Evolutionary conservation across 139 green algal species (phyloP), one percentile per base, ranked within the genome.

Genomic region (Marvania coccoides): DNA sequence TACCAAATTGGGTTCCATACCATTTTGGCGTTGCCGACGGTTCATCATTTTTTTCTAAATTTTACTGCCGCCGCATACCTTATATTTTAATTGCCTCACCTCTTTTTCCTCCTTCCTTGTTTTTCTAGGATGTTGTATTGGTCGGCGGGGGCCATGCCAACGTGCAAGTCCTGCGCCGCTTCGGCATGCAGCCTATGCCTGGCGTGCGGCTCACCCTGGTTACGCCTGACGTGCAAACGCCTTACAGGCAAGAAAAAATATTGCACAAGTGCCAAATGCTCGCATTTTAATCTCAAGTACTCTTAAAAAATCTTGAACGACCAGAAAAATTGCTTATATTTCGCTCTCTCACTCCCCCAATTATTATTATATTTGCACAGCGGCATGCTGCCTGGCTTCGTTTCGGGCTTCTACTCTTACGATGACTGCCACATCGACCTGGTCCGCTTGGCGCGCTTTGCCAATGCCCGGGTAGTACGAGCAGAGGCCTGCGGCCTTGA

Each of bases 341-440:
- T n/a, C n/a, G 19, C 42, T 51, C 5, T 12, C 1, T 13, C 60
- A 24, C 31, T 3, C 6, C 55, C 10, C 12, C n/a, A 8, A 34
- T 38, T 53, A 28, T 12, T 24, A 6, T 15, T 55, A 5, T 31
- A 19, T 14, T 33, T 33, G 0, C 74, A 69, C 80, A 94, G 89
- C 68, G 93, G 93, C 38, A 98, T 98, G 93, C 85, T 98, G 46
- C 93, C 93, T 5, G 93, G 93, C 9, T 95, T 85, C 69, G 82
- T 98, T 5, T 82, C 89, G 6, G 91, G 92, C 7, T 90, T 88
- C 51, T 98, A 98, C 75, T 78, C 56, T 4, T 89, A 84, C 48
- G 84, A 96, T 37, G 90, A 98, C 0, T 95, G 87, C 73, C 93
- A 98, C 81, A 88, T 98, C 1, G 93, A 98, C 74, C 74, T 98